These are phyloP conservation scores for Rubus idaeus DNA, from an alignment of 306 rosid genomes.

Conservation along the genomic window DNA sequence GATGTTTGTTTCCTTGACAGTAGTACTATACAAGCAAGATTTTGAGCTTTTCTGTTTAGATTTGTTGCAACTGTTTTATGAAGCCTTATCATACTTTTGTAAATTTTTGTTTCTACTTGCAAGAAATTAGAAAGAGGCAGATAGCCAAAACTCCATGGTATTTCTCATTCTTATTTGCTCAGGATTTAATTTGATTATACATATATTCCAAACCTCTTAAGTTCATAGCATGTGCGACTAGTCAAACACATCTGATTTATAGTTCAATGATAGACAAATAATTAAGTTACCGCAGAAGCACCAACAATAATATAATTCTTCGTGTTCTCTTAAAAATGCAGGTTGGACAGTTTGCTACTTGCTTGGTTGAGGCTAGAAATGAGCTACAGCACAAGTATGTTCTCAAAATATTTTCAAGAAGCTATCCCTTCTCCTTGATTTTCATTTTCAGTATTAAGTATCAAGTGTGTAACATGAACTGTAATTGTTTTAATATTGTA, in stretches of 20 bases:
- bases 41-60: neutral
- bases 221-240: neutral
- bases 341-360: slow-evolving; percentile 79
- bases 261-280: slow-evolving; percentile 16
- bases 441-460: neutral
- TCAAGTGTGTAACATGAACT: neutral
- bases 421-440: slow-evolving; percentile 17
- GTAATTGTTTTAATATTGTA: neutral
- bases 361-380: slow-evolving; percentile 71
- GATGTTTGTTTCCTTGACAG: neutral
- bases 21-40: neutral
- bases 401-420: slow-evolving; percentile 21
- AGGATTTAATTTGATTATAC: neutral
- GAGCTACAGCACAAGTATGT: slow-evolving; percentile 86
- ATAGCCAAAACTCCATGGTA: neutral
- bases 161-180: neutral
- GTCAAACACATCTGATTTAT: neutral
- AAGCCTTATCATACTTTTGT: neutral
- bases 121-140: neutral
- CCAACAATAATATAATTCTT: slow-evolving; percentile 11
- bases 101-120: neutral
- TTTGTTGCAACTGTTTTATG: neutral
- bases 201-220: neutral
- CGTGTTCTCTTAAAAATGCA: slow-evolving; percentile 40
- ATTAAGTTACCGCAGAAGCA: slow-evolving; percentile 8